Base-by-base conservation (phyloP, 768 basidiomycete genomes). In the Fomitopsis pulvina region DNA sequence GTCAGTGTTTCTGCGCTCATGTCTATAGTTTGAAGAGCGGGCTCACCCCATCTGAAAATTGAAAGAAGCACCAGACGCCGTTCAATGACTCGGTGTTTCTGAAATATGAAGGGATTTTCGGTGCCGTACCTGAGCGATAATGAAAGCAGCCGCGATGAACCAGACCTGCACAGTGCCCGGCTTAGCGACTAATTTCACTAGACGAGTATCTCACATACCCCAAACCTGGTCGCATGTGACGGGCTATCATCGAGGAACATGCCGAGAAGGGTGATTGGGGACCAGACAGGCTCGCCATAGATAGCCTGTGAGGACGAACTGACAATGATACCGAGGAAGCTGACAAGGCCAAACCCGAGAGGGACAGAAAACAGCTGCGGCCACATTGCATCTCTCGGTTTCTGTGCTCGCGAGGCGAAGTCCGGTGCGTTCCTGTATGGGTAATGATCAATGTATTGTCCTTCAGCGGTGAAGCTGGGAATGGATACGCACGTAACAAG, bases 271-370 rank as follows among this genome's bases (percentile, higher is more conserved):
- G 85, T 82, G 58, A 92, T 76, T 2, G 87, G 86, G 2, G 80
- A 81, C 89, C 87, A 91, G 47, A 92, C 77, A 12, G 82, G 78
- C 54, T 83, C 80, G 21, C 84, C 86, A 57, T 85, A 91, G 55
- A 91, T 83, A 12, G 80, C 75, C 54, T 81, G 72, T 18, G 84
- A 85, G 18, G 85, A 84, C 1, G 87, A 89, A 49, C 82, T 81
- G 54, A 92, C 87, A 45, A 89, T 79, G 63, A 92, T 87, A 1
- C 87, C 87, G 52, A 92, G 71, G 66, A 92, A 84, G 59, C 81
- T 82, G 57, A 87, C 82, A 47, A 89, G 62, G 22, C 81, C 80
- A 67, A 88, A 89, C 1, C 79, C 77, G 47, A 91, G 52, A 0
- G 89, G 88, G 26, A 89, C 76, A 0, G 87, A 75, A 52, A 88